Conservation (phyloP, 768 basidiomycete genomes). For the Erythrobasidium yunnanense region DNA sequence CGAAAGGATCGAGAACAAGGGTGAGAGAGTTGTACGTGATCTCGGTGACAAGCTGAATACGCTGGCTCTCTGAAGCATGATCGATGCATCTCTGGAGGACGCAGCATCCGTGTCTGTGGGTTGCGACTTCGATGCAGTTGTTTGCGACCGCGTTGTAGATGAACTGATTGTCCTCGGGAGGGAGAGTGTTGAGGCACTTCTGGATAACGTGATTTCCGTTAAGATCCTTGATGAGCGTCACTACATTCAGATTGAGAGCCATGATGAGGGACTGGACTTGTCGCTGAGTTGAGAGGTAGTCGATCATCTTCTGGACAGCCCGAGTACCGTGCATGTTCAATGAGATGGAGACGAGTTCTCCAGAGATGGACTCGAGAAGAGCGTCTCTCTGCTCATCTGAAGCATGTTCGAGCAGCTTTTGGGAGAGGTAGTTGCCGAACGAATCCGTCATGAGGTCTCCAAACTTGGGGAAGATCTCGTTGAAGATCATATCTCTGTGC, state of each 20-base stretch:
- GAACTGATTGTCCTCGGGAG: conserved; percentile 98
- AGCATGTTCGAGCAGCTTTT: conserved; percentile 90
- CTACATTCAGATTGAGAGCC: conserved; percentile 92
- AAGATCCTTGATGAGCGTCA: conserved; percentile 92
- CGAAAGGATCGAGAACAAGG: conserved; percentile 52
- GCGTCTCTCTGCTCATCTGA: conserved; percentile 94
- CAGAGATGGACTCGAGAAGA: conserved; percentile 93
- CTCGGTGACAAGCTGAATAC: conserved; percentile 92
- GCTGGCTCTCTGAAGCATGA: conserved; percentile 89
- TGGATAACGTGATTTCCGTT: conserved; percentile 98
- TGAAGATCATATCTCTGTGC: conserved; percentile 98
- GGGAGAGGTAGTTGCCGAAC: conserved; percentile 97
- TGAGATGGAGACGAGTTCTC: conserved; percentile 93
- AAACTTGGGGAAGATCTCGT: conserved; percentile 93
- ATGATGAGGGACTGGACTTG: conserved; percentile 96
- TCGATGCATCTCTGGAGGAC: conserved; percentile 96
- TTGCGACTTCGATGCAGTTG: conserved; percentile 97
- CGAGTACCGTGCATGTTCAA: conserved; percentile 99
- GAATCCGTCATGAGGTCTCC: conserved; percentile 99
- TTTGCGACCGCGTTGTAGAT: conserved; percentile 99
- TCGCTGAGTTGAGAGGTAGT: conserved; percentile 87
- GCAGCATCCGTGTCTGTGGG: conserved; percentile 94
- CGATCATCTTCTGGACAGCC: conserved; percentile 99
- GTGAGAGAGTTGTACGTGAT: conserved; percentile 97
- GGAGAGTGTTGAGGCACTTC: conserved; percentile 95